Percentiles rank a stretch among this genome's conserved stretches.
Evolutionary conservation across 768 basidiomycete species (phyloP).

Genomic region (Naganishia kalamii): DNA sequence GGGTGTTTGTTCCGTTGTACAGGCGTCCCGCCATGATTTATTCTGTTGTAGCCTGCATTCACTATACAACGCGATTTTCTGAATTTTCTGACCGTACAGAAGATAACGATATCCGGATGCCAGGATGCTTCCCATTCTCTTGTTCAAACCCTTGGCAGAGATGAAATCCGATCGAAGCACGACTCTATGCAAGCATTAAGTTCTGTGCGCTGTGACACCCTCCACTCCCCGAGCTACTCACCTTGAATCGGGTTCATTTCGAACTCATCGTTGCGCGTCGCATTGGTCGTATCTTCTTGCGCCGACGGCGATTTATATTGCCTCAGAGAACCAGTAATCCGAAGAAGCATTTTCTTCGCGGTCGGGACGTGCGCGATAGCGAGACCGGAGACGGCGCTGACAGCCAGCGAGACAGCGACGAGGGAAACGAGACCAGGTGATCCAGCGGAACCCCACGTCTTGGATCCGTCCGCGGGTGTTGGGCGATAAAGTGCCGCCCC

Average conservation of each 20-base stretch:
- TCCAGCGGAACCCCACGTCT: conserved; percentile 28
- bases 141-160: neutral
- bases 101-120: no score
- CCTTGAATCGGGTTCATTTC: conserved; percentile 1
- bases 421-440: conserved; percentile 28
- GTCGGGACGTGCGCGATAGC: neutral
- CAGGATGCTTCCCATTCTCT: no score
- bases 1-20: no score
- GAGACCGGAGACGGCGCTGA: conserved; percentile 21
- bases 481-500: conserved; percentile 24
- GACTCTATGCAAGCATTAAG: neutral
- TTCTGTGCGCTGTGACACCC: neutral
- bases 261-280: neutral
- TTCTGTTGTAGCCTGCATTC: no score
- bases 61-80: no score
- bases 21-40: no score
- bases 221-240: neutral
- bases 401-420: conserved; percentile 26
- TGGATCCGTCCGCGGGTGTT: neutral
- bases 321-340: neutral
- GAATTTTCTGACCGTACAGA: no score
- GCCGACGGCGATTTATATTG: neutral
- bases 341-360: neutral
- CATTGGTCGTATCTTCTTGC: neutral
- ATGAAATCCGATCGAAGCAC: neutral